Conservation (phyloP, 306 rosid genomes). For the Gastrolobium villosum region DNA sequence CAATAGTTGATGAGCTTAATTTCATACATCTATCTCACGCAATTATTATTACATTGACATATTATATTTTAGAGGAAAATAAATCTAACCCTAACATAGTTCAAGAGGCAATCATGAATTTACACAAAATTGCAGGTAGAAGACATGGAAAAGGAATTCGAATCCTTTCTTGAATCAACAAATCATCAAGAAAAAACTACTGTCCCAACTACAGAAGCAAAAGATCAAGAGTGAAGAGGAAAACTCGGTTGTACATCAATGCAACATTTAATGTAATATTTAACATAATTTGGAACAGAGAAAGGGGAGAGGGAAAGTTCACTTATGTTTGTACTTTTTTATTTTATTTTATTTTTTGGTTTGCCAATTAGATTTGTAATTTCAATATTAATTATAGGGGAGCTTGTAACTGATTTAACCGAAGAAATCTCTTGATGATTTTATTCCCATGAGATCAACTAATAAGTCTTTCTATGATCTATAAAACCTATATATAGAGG, state of each 20-base stretch:
- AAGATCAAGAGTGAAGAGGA: constrained; percentile 9
- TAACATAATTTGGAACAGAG: not conserved
- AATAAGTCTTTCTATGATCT: too few species aligned
- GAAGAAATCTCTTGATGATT: too few species aligned
- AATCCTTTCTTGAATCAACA: constrained; percentile 41
- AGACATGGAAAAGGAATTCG: constrained; percentile 49
- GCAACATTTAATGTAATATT: not conserved
- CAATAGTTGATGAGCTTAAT: too few species aligned
- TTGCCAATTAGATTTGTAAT: not conserved
- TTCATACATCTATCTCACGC: too few species aligned
- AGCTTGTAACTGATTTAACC: too few species aligned
- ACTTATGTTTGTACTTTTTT: too few species aligned
- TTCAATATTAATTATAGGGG: not conserved
- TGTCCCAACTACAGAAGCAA: not conserved
- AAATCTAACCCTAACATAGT: too few species aligned
- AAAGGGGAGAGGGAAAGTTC: too few species aligned
- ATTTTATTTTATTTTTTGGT: not conserved
- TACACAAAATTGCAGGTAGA: constrained; percentile 56
- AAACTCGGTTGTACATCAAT: not conserved
- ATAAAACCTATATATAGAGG: too few species aligned
- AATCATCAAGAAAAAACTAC: constrained; percentile 1
- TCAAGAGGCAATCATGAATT: not conserved
- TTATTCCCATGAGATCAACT: too few species aligned
- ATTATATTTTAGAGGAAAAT: too few species aligned
- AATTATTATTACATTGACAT: too few species aligned